Percentiles rank a stretch among this genome's conserved stretches.
Conservation (phyloP, 805 yeast species). For the Komagataella phaffii region DNA sequence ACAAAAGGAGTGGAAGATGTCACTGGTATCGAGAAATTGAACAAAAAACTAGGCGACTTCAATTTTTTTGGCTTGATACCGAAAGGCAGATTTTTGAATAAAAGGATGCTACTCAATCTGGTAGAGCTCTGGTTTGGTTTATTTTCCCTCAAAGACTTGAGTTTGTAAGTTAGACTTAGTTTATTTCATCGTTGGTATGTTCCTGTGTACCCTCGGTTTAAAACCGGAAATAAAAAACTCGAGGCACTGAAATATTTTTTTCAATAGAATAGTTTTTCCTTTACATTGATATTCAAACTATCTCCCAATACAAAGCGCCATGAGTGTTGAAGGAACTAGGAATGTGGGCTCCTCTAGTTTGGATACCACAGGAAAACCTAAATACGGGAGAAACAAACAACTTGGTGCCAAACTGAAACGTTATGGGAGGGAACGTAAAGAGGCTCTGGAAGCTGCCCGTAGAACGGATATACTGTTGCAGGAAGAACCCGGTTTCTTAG, state of each 20-base stretch:
- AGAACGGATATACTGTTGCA: constrained; percentile 75
- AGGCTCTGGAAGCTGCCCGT: constrained; percentile 74
- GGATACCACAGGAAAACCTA: neutral
- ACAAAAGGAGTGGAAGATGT: neutral
- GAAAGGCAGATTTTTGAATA: too few relatives aligned
- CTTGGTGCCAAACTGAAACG: constrained; percentile 53
- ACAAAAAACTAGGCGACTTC: neutral
- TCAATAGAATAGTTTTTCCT: neutral
- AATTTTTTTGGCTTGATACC: too few relatives aligned
- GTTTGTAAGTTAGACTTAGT: too few relatives aligned
- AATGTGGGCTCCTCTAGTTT: neutral
- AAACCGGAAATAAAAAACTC: neutral
- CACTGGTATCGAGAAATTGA: neutral
- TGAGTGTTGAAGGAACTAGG: neutral
- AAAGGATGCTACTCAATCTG: too few relatives aligned
- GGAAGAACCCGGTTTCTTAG: constrained; percentile 78
- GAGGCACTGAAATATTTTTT: neutral
- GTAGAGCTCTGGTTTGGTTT: too few relatives aligned
- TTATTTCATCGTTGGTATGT: neutral
- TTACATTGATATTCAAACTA: neutral
- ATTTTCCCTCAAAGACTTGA: too few relatives aligned
- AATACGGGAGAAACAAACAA: constrained; percentile 38
- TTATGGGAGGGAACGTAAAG: constrained; percentile 58
- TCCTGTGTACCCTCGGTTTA: neutral
- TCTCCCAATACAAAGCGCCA: neutral